phyloP scores from a whole-genome alignment of 371 early-diverging fungal genomes.

The Mucor circinelloides region DNA sequence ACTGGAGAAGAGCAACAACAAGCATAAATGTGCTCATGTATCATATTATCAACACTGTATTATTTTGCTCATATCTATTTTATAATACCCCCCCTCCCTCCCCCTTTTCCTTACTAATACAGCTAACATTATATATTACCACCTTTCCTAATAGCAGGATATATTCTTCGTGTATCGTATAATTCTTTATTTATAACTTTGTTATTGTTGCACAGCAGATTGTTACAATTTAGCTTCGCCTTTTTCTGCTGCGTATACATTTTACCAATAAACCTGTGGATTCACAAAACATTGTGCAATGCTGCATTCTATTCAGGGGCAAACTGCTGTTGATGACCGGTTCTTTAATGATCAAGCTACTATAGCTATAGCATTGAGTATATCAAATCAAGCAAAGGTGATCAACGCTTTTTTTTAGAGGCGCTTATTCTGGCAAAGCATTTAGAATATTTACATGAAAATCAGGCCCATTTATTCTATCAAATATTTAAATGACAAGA shows the following conservation, averaged over 20 bases:
- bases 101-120: no score
- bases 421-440: no score
- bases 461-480: neutral
- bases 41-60: neutral
- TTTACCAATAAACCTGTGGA: neutral
- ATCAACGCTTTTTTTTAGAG: no score
- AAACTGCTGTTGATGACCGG: no score
- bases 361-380: no score
- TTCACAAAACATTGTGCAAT: neutral
- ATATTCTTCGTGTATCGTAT: neutral
- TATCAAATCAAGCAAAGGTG: no score
- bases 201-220: neutral
- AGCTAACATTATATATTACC: neutral
- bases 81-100: neutral
- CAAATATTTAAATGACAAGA: constrained; percentile 36
- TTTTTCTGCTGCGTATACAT: neutral
- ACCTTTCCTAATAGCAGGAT: neutral
- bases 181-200: neutral
- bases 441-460: neutral
- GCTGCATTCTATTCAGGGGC: neutral
- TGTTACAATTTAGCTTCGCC: neutral
- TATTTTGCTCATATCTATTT: neutral
- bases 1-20: constrained; percentile 13
- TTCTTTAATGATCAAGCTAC: no score
- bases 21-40: neutral